phyloP scores from a whole-genome alignment of 2,329 filamentous ascomycete genomes.

The Penicillium expansum region DNA sequence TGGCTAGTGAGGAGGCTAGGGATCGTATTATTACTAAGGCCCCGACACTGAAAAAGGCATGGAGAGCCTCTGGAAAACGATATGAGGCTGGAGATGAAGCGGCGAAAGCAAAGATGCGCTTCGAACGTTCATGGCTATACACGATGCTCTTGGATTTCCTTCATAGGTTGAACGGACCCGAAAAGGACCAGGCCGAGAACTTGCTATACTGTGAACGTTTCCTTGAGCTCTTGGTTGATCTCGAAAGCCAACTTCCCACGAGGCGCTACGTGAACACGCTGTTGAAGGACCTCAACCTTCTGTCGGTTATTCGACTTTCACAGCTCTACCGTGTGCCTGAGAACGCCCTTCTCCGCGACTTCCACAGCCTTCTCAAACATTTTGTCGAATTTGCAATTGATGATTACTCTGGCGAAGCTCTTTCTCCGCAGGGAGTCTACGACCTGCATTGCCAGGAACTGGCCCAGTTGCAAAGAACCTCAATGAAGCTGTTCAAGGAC shows the following conservation, averaged over 20 bases:
- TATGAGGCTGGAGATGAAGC: constrained; percentile 82
- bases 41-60: constrained; percentile 78
- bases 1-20: constrained; percentile 72
- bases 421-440: constrained; percentile 70
- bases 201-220: constrained; percentile 89
- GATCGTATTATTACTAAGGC: constrained; percentile 71
- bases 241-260: constrained; percentile 91
- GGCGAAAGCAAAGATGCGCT: constrained; percentile 74
- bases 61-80: constrained; percentile 81
- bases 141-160: constrained; percentile 81
- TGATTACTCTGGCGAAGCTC: constrained; percentile 79
- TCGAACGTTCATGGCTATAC: constrained; percentile 93
- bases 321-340: constrained; percentile 72
- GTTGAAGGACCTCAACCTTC: constrained; percentile 77
- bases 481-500: constrained; percentile 78
- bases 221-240: constrained; percentile 81
- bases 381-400: constrained; percentile 88
- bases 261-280: constrained; percentile 89
- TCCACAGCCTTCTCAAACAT: constrained; percentile 76
- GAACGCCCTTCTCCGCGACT: constrained; percentile 75
- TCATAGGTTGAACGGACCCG: constrained; percentile 62
- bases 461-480: constrained; percentile 73
- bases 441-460: constrained; percentile 74
- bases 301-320: constrained; percentile 75
- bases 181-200: constrained; percentile 54